Evolutionary conservation across 148 eudicot genomes (phyloP).

Genomic region (Drosera capensis): DNA sequence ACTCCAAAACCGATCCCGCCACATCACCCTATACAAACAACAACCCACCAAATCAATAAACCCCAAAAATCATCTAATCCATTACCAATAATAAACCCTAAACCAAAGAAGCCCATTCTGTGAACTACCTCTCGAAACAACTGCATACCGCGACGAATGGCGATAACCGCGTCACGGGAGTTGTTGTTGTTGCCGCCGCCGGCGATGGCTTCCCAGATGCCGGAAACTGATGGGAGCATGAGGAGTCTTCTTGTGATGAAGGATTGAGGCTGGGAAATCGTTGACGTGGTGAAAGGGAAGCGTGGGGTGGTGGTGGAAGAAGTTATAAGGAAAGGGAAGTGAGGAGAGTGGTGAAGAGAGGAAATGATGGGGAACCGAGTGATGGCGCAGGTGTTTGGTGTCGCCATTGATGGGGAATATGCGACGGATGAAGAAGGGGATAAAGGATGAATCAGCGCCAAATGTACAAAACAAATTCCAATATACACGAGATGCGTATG

Average conservation of each 20-base stretch:
- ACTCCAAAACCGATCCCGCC: constrained; percentile 59
- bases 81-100: neutral
- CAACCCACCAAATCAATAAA: constrained; percentile 1
- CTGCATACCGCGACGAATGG: constrained; percentile 71
- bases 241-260: constrained; percentile 31
- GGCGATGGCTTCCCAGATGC: constrained; percentile 70
- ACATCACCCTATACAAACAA: constrained; percentile 62
- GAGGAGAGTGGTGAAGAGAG: neutral
- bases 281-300: neutral
- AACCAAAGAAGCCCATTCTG: neutral
- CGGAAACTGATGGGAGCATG: constrained; percentile 49
- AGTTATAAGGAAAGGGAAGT: neutral
- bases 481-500: no score
- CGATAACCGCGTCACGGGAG: constrained; percentile 39
- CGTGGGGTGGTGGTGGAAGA: neutral
- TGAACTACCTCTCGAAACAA: constrained; percentile 61
- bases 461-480: no score
- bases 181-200: constrained; percentile 46
- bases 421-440: neutral
- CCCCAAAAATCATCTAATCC: no score
- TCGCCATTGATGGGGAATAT: no score
- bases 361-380: neutral
- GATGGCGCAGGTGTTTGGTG: neutral
- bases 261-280: neutral
- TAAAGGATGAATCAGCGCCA: neutral